Evolutionary conservation across 2,329 filamentous ascomycete genomes (phyloP).

Genomic region (Stachybotrys chlorohalonatus): DNA sequence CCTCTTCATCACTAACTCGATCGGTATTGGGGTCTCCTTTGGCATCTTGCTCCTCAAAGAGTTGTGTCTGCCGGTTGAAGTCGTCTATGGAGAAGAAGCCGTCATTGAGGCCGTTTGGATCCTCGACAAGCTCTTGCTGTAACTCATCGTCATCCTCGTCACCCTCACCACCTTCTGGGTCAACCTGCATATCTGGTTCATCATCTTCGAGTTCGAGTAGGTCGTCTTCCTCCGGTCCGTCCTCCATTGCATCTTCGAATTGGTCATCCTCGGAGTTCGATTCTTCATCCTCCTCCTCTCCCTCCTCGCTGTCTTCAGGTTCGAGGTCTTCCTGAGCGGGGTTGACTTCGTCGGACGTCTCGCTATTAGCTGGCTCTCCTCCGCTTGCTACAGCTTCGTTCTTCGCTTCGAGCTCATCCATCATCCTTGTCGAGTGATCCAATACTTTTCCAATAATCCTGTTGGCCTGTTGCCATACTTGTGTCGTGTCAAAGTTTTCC

Average conservation of each 20-base stretch:
- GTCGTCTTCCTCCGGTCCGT: constrained; percentile 21
- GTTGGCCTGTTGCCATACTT: constrained; percentile 91
- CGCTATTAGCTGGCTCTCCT: constrained; percentile 25
- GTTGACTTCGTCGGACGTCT: constrained; percentile 9
- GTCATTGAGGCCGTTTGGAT: constrained; percentile 84
- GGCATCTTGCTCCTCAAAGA: constrained; percentile 78
- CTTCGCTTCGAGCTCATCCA: constrained; percentile 40
- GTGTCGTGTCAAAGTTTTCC: constrained; percentile 77
- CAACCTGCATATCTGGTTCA: constrained; percentile 14
- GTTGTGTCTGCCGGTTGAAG: constrained; percentile 90
- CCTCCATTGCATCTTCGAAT: constrained; percentile 23
- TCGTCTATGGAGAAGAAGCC: constrained; percentile 97
- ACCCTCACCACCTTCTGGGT: constrained; percentile 22
- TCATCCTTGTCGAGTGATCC: constrained; percentile 34
- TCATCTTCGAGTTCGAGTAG: constrained; percentile 22
- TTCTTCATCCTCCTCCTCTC: constrained; percentile 11
- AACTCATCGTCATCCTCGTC: constrained; percentile 31
- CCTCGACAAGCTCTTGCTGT: constrained; percentile 38
- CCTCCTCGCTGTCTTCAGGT: constrained; percentile 10
- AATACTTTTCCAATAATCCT: constrained; percentile 60
- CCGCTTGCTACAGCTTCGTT: constrained; percentile 31
- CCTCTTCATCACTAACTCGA: constrained; percentile 71
- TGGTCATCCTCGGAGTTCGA: constrained; percentile 15
- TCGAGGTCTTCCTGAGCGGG: constrained; percentile 17
- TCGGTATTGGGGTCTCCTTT: constrained; percentile 68